phyloP scores from a whole-genome alignment of 2,329 filamentous ascomycete species.

The Alternaria postmessia region DNA sequence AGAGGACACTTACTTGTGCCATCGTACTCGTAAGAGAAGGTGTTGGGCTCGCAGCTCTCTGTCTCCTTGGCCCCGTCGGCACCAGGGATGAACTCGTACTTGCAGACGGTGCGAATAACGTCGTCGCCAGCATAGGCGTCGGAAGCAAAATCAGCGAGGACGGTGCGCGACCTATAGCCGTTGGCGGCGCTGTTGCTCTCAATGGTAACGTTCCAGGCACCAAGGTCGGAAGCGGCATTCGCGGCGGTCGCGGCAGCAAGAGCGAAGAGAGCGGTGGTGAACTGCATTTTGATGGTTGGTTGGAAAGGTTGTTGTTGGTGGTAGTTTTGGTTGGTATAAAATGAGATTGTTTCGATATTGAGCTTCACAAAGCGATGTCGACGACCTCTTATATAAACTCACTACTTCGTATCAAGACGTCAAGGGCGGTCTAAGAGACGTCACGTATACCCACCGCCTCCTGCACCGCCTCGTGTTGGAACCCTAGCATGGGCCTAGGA shows the following conservation, averaged over 20 bases:
- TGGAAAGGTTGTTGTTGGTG: background rate
- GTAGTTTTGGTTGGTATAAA: background rate
- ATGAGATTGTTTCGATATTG: background rate
- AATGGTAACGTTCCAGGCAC: slow-evolving; percentile 6
- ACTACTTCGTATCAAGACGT: background rate
- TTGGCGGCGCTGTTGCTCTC: background rate
- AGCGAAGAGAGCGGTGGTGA: slow-evolving; percentile 9
- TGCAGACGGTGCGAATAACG: slow-evolving; percentile 8
- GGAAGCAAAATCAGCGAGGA: slow-evolving; percentile 16
- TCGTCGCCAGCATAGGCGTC: slow-evolving; percentile 10
- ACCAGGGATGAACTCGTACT: background rate
- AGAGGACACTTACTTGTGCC: slow-evolving; percentile 12
- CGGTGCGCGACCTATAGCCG: background rate
- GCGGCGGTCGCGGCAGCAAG: background rate
- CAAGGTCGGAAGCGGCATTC: background rate
- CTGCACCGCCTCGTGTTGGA: background rate
- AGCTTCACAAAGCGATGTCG: background rate
- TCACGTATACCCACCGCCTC: background rate
- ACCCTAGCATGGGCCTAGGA: background rate
- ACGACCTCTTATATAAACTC: background rate
- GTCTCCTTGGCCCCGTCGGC: background rate
- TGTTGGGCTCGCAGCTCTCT: slow-evolving; percentile 2
- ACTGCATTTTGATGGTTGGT: slow-evolving; percentile 5
- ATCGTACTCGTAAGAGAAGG: slow-evolving; percentile 13
- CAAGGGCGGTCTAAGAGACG: slow-evolving; percentile 1